Percentiles rank a stretch among this genome's conserved stretches.
These are phyloP conservation scores for Phaffomyces antillensis DNA, from an alignment of 805 yeast species.

Conservation along the genomic window DNA sequence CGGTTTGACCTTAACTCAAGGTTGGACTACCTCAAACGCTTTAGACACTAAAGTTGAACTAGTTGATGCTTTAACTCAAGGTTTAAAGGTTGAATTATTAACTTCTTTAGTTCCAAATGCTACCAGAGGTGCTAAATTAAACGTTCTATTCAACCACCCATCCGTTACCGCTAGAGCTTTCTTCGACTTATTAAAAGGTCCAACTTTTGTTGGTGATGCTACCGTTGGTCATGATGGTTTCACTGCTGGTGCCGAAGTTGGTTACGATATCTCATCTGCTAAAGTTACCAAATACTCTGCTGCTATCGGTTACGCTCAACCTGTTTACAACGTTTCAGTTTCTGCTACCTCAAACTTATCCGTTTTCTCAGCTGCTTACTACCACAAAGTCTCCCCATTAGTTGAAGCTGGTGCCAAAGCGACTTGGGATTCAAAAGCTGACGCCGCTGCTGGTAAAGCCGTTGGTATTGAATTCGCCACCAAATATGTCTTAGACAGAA, in stretches of 20 bases:
- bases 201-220: constrained; percentile 90
- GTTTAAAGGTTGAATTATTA: constrained; percentile 86
- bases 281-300: constrained; percentile 90
- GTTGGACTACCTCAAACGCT: constrained; percentile 93
- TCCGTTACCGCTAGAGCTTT: constrained; percentile 90
- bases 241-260: constrained; percentile 95
- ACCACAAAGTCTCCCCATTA: constrained; percentile 85
- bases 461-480: constrained; percentile 95
- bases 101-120: constrained; percentile 84
- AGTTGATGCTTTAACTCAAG: constrained; percentile 87
- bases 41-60: constrained; percentile 91
- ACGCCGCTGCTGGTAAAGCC: constrained; percentile 60
- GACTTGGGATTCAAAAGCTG: constrained; percentile 77
- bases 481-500: constrained; percentile 81
- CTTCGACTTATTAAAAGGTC: constrained; percentile 93
- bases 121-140: constrained; percentile 81
- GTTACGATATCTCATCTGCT: constrained; percentile 92
- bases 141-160: constrained; percentile 87
- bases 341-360: constrained; percentile 81
- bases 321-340: constrained; percentile 73
- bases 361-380: constrained; percentile 90
- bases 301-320: constrained; percentile 88
- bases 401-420: constrained; percentile 99
- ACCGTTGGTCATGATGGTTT: constrained; percentile 94
- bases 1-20: constrained; percentile 92